Conservation (phyloP, 2,329 filamentous ascomycete species). For the Chrysoporthe deuterocubensis region DNA sequence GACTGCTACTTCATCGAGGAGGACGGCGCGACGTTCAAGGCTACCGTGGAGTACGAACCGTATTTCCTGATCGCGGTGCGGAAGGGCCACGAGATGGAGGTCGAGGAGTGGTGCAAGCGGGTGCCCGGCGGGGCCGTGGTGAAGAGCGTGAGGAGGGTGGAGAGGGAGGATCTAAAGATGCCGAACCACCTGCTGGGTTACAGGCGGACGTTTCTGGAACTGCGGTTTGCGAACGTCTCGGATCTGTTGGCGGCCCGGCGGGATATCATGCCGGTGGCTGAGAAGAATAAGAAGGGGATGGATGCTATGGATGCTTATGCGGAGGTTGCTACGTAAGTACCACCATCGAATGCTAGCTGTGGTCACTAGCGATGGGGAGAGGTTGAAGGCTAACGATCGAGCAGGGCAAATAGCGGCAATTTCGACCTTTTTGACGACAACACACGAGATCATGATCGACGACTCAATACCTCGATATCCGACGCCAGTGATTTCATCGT, state of each 20-base stretch:
- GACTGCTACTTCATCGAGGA: conserved; percentile 98
- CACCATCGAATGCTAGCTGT: background rate
- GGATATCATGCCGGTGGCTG: conserved; percentile 85
- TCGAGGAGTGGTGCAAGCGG: conserved; percentile 91
- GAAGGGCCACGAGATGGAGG: conserved; percentile 85
- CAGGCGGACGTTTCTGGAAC: conserved; percentile 82
- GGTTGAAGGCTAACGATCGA: conserved; percentile 30
- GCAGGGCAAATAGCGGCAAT: conserved; percentile 69
- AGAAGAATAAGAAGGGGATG: conserved; percentile 95
- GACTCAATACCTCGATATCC: conserved; percentile 73
- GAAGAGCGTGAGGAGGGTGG: conserved; percentile 75
- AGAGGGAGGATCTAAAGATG: conserved; percentile 93
- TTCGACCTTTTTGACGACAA: conserved; percentile 97
- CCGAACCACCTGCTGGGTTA: conserved; percentile 96
- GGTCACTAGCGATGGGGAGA: conserved; percentile 18
- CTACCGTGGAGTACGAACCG: conserved; percentile 93
- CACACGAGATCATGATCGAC: conserved; percentile 77
- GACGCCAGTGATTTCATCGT: conserved; percentile 97
- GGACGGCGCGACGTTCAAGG: conserved; percentile 89
- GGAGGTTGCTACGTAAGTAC: conserved; percentile 82
- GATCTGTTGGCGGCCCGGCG: conserved; percentile 85
- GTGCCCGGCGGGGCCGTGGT: conserved; percentile 79
- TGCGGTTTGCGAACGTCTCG: conserved; percentile 84
- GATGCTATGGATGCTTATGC: conserved; percentile 98
- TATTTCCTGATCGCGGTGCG: conserved; percentile 94